Conservation (phyloP, 176 grass and related monocot species). For the Eragrostis nindensis region DNA sequence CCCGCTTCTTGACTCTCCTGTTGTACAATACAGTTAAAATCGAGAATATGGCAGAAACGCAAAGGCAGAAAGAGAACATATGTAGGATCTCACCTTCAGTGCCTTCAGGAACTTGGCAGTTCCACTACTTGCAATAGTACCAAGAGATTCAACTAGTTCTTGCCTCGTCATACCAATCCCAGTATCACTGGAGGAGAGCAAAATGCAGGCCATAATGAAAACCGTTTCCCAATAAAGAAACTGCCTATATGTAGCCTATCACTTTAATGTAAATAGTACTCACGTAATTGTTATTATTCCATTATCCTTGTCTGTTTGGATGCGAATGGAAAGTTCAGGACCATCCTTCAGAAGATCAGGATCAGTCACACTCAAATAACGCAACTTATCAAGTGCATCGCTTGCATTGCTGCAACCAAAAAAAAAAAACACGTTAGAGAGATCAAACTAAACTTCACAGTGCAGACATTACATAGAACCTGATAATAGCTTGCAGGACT, state of each 20-base stretch:
- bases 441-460: neutral
- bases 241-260: neutral
- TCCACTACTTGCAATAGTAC: slow-evolving; percentile 95
- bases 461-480: neutral
- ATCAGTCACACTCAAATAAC: slow-evolving; percentile 93
- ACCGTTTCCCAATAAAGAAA: slow-evolving; percentile 18
- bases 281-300: slow-evolving; percentile 93
- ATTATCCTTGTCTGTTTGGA: slow-evolving; percentile 88
- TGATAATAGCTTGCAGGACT: no score
- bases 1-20: slow-evolving; percentile 95
- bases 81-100: slow-evolving; percentile 65
- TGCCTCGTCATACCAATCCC: slow-evolving; percentile 98
- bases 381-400: slow-evolving; percentile 96
- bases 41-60: slow-evolving; percentile 11
- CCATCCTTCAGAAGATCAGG: slow-evolving; percentile 88
- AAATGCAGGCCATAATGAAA: slow-evolving; percentile 9
- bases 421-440: slow-evolving; percentile 17
- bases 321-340: slow-evolving; percentile 81
- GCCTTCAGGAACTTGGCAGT: slow-evolving; percentile 96
- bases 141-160: slow-evolving; percentile 91
- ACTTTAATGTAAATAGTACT: slow-evolving; percentile 27
- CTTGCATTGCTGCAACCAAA: slow-evolving; percentile 78
- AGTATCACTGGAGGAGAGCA: slow-evolving; percentile 69
- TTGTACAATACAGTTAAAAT: slow-evolving; percentile 27
- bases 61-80: neutral